Base-by-base conservation (phyloP, 2,329 filamentous ascomycete species). In the Coleophoma eucalyptorum region DNA sequence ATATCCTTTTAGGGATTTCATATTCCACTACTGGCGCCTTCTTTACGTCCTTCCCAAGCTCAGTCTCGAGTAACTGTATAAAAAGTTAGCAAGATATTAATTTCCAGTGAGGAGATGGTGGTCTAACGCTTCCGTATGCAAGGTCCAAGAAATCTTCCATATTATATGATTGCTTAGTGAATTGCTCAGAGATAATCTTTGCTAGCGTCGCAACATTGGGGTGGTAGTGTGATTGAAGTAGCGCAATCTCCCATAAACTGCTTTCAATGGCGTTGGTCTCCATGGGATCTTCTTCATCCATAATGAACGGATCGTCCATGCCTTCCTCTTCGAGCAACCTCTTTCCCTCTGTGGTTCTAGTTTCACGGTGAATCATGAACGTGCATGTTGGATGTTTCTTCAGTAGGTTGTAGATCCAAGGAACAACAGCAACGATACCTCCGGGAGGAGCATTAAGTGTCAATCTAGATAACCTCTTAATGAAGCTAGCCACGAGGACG, bases 131-230 rank as follows among this genome's bases (percentile, higher is more conserved):
- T 62, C 77, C 81, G 69, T 97, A 99, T 0, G 90, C 93, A 67
- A 97, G 91, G 65, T 99, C 94, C 44, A 97, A 72, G 69, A 99
- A 99, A 65, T 99, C 94, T 65, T 99, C 94, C n/a, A 97, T 72
- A 61, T 91, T 94, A 70, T 97, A 99, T 3, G 87, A 80, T 59
- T 91, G 86, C 72, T 99, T 99, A 2, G 94, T 99, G 68, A 97
- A 99, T 67, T 97, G 94, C 71, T 97, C 91, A 2, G 89, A 89
- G 51, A 99, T 84, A 56, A 99, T 96, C 69, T 91, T 94, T 42
- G 91, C 87, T 59, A 99, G 84, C 3, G 92, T 94, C 0, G 93
- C 92, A 20, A 99, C 90, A 61, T 97, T 99, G 13, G 95, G 94
- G 66, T 99, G 94, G 69, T 96, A 97, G 69, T 99, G 95, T 1